Evolutionary conservation across 2,329 filamentous ascomycete genomes (phyloP).

Genomic region (Salinomyces thailandicus): DNA sequence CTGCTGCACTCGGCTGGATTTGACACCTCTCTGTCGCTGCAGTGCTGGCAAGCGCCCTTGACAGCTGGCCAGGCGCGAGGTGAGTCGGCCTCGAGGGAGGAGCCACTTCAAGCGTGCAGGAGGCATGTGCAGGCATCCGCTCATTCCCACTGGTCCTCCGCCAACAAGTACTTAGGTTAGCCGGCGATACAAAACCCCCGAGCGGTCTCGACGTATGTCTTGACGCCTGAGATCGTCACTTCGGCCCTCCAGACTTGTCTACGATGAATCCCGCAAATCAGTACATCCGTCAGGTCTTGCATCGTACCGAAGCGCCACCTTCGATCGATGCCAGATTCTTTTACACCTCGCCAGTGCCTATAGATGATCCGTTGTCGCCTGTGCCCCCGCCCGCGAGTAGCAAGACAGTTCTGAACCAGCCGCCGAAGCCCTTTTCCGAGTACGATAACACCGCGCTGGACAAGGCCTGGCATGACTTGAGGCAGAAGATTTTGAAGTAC

Average conservation of each 20-base stretch:
- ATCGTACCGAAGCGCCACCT: conserved; percentile 27
- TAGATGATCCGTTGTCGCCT: conserved; percentile 31
- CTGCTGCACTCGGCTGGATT: background rate
- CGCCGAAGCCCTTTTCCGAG: conserved; percentile 29
- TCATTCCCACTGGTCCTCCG: too few species aligned
- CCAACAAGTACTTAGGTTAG: too few species aligned
- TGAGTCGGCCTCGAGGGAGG: background rate
- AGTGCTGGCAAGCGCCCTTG: background rate
- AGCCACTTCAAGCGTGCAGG: conserved; percentile 9
- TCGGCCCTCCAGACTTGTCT: background rate
- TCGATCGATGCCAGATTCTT: conserved; percentile 28
- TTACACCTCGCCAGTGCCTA: conserved; percentile 27
- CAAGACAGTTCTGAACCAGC: conserved; percentile 15
- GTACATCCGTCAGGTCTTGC: conserved; percentile 37
- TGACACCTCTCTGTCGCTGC: background rate
- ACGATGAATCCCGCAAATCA: conserved; percentile 25
- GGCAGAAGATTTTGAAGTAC: conserved; percentile 24
- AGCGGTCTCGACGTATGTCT: conserved; percentile 6
- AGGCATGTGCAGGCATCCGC: conserved; percentile 9
- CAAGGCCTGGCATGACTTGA: conserved; percentile 27
- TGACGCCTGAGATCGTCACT: conserved; percentile 10
- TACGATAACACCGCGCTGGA: conserved; percentile 29
- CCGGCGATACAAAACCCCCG: background rate
- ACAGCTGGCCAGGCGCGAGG: background rate
- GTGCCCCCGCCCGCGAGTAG: conserved; percentile 24